Base-by-base conservation (phyloP, 2,329 filamentous ascomycete species). In the Fusarium sp. region DNA sequence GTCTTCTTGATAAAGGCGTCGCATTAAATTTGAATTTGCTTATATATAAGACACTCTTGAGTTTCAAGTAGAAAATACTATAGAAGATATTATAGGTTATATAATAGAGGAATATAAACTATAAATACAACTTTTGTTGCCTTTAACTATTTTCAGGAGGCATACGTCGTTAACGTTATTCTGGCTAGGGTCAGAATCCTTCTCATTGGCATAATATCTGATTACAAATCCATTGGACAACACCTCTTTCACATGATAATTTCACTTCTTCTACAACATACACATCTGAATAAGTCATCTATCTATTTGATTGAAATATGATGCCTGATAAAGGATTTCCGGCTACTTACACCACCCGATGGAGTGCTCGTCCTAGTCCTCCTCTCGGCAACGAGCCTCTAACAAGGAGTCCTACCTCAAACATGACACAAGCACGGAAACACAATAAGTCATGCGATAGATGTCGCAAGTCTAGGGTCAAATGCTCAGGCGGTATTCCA, bases 371-470 rank as follows among this genome's bases (percentile, higher is more conserved):
- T 18, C 21, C 37, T 3, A 24, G 15, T 5, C 29, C 9, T 12
- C 47, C 35, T 15, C 18, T 16, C 12, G 11, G 11, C 15, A 44
- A 41, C 3, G 8, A n/a, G 5, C n/a, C 43, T 16, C 3, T 3
- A 16, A 49, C 2, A 31, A 46, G 6, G 24, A 31, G 9, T 12
- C 10, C 3, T 6, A 21, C 4, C 33, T 31, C 20, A 10, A n/a
- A 18, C 12, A 1, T 21, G 8, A 8, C n/a, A 13, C 13, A 38
- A 16, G 10, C 28, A 6, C 44, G 31, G 2, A 64, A 64, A 33
- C 44, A 57, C 15, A 64, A 64, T 3, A 57, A 31, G 3, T 64
- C 61, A n/a, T 64, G 61, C 26, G 61, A 63, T 12, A n/a, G 26
- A 20, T 64, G 61, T 13, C 43, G 61, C 12, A 63, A 41, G 8